phyloP scores from a whole-genome alignment of 1,139 yeast genomes.

The Taphrina wiesneri region DNA sequence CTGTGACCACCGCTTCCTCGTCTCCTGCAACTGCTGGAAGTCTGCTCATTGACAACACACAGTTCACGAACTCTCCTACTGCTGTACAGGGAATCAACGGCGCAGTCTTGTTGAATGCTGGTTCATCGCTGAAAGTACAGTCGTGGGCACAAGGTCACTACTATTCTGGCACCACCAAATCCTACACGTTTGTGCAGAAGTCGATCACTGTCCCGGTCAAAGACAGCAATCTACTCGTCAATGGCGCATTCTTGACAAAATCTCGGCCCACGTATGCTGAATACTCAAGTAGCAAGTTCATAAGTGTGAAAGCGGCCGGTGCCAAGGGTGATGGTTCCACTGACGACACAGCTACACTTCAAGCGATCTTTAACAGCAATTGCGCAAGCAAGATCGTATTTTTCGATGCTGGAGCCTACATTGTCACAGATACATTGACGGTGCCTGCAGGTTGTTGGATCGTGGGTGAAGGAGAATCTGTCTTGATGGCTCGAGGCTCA shows the following conservation, averaged over 20 bases:
- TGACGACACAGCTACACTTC: constrained; percentile 36
- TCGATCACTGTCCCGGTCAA: constrained; percentile 2
- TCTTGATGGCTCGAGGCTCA: constrained; percentile 33
- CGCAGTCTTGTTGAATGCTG: constrained; percentile 2
- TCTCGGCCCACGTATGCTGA: constrained; percentile 34
- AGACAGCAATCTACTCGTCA: constrained; percentile 13
- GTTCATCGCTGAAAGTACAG: not conserved
- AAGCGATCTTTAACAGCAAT: constrained; percentile 24
- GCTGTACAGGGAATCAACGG: constrained; percentile 11
- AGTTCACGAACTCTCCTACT: constrained; percentile 14
- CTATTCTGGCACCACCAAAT: not conserved
- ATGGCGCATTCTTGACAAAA: constrained; percentile 13
- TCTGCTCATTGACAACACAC: constrained; percentile 18
- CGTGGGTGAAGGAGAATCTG: constrained; percentile 37
- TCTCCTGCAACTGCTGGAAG: constrained; percentile 15
- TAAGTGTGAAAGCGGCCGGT: constrained; percentile 34
- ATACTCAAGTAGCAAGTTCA: constrained; percentile 17
- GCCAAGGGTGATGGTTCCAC: constrained; percentile 36
- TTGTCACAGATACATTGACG: constrained; percentile 32
- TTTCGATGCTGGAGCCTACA: constrained; percentile 36
- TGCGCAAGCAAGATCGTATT: constrained; percentile 32
- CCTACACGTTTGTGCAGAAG: not conserved
- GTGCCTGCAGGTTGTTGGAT: constrained; percentile 35
- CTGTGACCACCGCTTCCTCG: not conserved
- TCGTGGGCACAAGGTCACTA: constrained; percentile 21